Evolutionary conservation across 352 stramenopile genomes (phyloP).

Genomic region (Phytophthora nicotianae): DNA sequence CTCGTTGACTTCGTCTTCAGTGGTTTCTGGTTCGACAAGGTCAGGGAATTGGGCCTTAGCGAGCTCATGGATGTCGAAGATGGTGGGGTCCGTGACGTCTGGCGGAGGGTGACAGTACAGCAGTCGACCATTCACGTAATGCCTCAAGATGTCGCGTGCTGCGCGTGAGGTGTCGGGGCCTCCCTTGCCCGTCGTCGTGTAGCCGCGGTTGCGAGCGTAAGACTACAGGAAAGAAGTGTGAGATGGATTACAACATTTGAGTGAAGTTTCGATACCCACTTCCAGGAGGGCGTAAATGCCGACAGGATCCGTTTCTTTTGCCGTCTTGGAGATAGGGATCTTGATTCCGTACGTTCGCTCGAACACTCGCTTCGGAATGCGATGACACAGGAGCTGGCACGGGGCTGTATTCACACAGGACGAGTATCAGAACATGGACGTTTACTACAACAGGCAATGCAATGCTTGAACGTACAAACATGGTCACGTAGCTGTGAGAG

Average conservation of each 20-base stretch:
- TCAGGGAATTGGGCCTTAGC: conserved; percentile 67
- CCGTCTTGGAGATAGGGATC: conserved; percentile 71
- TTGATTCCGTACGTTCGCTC: conserved; percentile 98
- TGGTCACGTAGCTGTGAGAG: conserved; percentile 98
- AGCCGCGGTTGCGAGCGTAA: conserved; percentile 88
- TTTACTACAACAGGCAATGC: not conserved
- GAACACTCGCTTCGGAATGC: conserved; percentile 95
- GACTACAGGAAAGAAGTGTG: conserved; percentile 36
- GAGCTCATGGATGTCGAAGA: conserved; percentile 82
- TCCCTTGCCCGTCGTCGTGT: conserved; percentile 94
- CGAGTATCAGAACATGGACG: conserved; percentile 7
- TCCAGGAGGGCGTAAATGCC: conserved; percentile 82
- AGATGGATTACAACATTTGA: conserved; percentile 1
- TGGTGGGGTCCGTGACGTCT: conserved; percentile 47
- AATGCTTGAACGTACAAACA: conserved; percentile 50
- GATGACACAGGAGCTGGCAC: conserved; percentile 93
- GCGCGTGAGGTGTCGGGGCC: conserved; percentile 95
- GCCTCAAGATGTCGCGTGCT: conserved; percentile 95
- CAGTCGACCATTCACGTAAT: conserved; percentile 98
- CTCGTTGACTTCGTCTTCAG: conserved; percentile 22
- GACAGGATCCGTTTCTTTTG: conserved; percentile 76
- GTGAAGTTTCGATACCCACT: conserved; percentile 28
- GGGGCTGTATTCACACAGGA: conserved; percentile 58
- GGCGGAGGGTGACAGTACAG: conserved; percentile 97
- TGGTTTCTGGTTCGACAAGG: conserved; percentile 29